These are phyloP conservation scores for Irpex sp. DNA, from an alignment of 1,284 basidiomycete species.

Conservation along the genomic window DNA sequence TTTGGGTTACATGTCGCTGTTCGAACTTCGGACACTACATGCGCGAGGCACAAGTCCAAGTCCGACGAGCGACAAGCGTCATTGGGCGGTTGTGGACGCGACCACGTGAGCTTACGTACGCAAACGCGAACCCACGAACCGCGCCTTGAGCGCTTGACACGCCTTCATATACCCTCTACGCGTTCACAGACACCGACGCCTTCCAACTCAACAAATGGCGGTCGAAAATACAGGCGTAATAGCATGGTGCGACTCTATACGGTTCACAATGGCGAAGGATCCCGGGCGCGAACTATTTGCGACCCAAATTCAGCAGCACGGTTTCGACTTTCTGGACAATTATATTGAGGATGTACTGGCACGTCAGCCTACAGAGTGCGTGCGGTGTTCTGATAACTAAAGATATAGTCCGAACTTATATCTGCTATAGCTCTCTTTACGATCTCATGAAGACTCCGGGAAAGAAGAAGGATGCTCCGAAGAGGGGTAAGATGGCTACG, in stretches of 20 bases:
- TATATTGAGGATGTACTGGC: slow-evolving; percentile 69
- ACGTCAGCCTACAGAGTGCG: slow-evolving; percentile 60
- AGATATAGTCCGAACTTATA: neutral
- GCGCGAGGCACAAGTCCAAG: neutral
- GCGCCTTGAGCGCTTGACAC: neutral
- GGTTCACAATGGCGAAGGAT: slow-evolving; percentile 64
- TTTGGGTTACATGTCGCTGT: neutral
- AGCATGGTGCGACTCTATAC: slow-evolving; percentile 62
- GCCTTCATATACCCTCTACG: neutral
- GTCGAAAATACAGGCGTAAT: slow-evolving; percentile 23
- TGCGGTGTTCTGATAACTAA: neutral
- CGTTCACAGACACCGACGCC: neutral
- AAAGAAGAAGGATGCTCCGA: slow-evolving; percentile 52
- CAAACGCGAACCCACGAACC: neutral
- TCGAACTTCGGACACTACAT: too few relatives aligned
- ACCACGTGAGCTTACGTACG: slow-evolving; percentile 1
- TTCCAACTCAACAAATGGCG: neutral
- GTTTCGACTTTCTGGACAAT: slow-evolving; percentile 71
- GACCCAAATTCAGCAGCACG: slow-evolving; percentile 66
- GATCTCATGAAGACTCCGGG: slow-evolving; percentile 82
- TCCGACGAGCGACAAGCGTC: too few relatives aligned
- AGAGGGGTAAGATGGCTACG: slow-evolving; percentile 41
- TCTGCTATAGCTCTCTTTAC: slow-evolving; percentile 50
- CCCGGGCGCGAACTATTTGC: slow-evolving; percentile 62
- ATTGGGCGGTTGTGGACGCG: neutral